A percentile compares a stretch with the other conserved stretches of the same genome.
Evolutionary conservation across 805 yeast species (phyloP).

Genomic region (Cyberlindnera americana): DNA sequence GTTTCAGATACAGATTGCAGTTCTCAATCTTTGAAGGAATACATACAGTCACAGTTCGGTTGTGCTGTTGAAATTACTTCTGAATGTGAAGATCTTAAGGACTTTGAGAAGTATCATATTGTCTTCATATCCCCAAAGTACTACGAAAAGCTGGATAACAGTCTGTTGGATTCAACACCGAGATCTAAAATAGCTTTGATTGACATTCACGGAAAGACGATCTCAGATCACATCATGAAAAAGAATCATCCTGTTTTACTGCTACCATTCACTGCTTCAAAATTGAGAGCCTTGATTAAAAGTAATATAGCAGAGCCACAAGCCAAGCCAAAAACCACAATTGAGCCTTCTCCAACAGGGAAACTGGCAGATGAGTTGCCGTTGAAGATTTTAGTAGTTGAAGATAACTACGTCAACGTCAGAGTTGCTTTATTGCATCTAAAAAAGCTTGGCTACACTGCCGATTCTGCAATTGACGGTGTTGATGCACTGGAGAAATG

Average conservation of each 20-base stretch:
- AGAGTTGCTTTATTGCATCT: constrained; percentile 62
- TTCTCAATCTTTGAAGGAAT: constrained; percentile 13
- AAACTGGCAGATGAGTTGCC: constrained; percentile 30
- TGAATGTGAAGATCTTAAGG: background rate
- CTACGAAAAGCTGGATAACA: constrained; percentile 7
- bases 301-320: too few species aligned
- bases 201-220: constrained; percentile 15
- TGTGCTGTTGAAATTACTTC: constrained; percentile 7
- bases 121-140: constrained; percentile 12
- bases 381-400: constrained; percentile 75
- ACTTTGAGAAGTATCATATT: constrained; percentile 4
- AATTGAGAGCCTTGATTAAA: constrained; percentile 7
- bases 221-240: constrained; percentile 5
- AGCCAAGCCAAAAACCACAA: background rate
- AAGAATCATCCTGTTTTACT: constrained; percentile 14
- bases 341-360: background rate
- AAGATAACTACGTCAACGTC: constrained; percentile 85
- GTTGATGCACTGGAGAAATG: constrained; percentile 89
- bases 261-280: constrained; percentile 19
- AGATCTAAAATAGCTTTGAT: constrained; percentile 9
- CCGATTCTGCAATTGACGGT: constrained; percentile 78
- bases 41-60: constrained; percentile 4
- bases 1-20: constrained; percentile 7
- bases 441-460: constrained; percentile 53
- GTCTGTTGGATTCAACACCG: background rate